Base-by-base conservation (phyloP, 768 basidiomycete species). In the Leccinum disarticulatum region DNA sequence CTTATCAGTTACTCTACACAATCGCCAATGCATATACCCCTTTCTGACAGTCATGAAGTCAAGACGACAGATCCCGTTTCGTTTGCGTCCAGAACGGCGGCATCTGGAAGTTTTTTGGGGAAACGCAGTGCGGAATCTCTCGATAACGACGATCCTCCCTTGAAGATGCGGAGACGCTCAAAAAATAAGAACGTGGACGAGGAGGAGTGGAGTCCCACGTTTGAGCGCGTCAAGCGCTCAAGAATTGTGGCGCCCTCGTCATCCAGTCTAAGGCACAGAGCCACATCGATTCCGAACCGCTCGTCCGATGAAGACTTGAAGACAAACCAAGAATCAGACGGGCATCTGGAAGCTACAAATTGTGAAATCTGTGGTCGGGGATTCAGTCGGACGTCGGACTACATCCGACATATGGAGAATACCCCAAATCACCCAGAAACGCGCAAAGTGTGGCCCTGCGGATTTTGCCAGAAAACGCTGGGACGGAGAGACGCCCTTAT, bases 401-500 rank as follows among this genome's bases (percentile, higher is more conserved):
- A 60, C n/a, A 3, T 56, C 5, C 69, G 69, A 1, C 69, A 70
- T 41, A 19, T 67, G 0, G 52, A 71, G 49, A 69, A 70, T 15
- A 67, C 68, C 2, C 27, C 62, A 0, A 60, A 13, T 14, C 68
- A 71, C 52, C 68, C 68, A 0, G 69, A 64, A 15, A 70, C 69
- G 0, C 64, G 70, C 3, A 69, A 60, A 36, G n/a, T 69, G 36
- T 70, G 70, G 69, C 67, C 62, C 1, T 71, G 70, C 11, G 58
- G 59, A 6, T 47, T 63, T 31, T 71, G 70, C 25, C 36, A 68
- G 1, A 65, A 54, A 5, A 13, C 31, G 0, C 30, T 71, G n/a
- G 68, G 70, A n/a, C 68, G 70, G 6, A 64, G 58, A 35, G 70
- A 71, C 33, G 72, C 70, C 4, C 68, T 74, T 0, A 30, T 19